Percentiles rank a stretch among this genome's conserved stretches.
These are phyloP conservation scores for Sugiyamaella marilandica DNA, from an alignment of 805 yeast species.

Conservation along the genomic window DNA sequence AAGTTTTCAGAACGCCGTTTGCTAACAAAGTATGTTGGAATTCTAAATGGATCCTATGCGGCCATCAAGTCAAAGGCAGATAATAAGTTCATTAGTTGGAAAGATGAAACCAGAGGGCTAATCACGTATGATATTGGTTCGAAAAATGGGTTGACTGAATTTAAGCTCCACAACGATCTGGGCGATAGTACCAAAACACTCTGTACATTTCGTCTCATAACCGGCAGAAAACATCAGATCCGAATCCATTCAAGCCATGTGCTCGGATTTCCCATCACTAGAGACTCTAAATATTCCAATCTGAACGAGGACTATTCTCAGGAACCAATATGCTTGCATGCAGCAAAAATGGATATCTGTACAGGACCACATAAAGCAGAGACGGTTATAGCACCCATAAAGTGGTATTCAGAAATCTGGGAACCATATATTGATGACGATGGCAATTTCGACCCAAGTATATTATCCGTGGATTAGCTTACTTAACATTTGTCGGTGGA, in stretches of 20 bases:
- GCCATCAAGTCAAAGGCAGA: neutral
- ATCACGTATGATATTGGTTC: slow-evolving; percentile 7
- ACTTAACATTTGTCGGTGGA: no score
- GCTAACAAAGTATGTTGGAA: slow-evolving; percentile 10
- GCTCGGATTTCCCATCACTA: slow-evolving; percentile 13
- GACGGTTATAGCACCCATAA: slow-evolving; percentile 11
- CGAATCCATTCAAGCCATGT: slow-evolving; percentile 14
- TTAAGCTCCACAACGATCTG: slow-evolving; percentile 3
- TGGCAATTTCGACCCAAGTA: slow-evolving; percentile 1
- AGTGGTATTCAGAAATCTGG: slow-evolving; percentile 12
- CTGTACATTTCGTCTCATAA: slow-evolving; percentile 15
- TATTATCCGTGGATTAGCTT: neutral
- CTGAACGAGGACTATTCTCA: neutral
- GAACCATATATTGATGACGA: slow-evolving; percentile 5
- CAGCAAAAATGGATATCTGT: slow-evolving; percentile 7
- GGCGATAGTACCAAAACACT: slow-evolving; percentile 1
- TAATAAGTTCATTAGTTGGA: slow-evolving; percentile 1
- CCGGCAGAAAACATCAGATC: slow-evolving; percentile 22
- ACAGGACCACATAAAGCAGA: neutral
- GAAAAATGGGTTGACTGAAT: slow-evolving; percentile 13
- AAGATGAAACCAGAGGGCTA: slow-evolving; percentile 7
- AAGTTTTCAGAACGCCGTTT: neutral
- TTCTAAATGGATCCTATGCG: slow-evolving; percentile 4
- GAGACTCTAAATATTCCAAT: slow-evolving; percentile 10
- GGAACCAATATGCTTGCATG: slow-evolving; percentile 14